Base-by-base conservation (phyloP, 2,329 filamentous ascomycete species). In the Madurella fahalii region DNA sequence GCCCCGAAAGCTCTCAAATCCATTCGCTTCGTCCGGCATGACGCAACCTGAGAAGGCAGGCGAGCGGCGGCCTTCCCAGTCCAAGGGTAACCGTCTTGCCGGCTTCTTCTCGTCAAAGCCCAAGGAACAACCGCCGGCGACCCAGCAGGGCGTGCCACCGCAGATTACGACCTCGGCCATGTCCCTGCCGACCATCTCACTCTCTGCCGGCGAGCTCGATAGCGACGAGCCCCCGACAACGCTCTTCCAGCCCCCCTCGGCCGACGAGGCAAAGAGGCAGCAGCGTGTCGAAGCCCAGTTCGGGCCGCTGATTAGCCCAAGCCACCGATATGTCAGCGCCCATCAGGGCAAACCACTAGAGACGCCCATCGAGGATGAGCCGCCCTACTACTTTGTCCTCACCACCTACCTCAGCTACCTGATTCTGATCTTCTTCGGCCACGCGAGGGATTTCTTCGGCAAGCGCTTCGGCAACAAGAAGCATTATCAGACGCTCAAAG, bases 361-460 rank as follows among this genome's bases (percentile, higher is more conserved):
- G 44, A 83, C 90, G 39, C 92, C 93, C 5, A 77, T 97, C 56
- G 90, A 96, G 69, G 94, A 99, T 68, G 93, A 96, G 71, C 93
- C 94, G 41, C 90, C 93, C 16, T 97, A 96, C 76, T 97, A 92
- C 78, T 96, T 89, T 74, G 84, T 99, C 66, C 82, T 99, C 64
- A 97, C 94, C 37, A 99, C 94, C 66, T 99, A 99, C 78, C 90
- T 99, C 73, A 96, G 91, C 74, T 99, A 99, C 72, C 81, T 99
- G 61, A 86, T 97, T 63, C 82, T 99, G 65, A 97, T 99, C 69
- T 84, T 94, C 61, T 92, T 96, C 61, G 94, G 94, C 53, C 94
- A 99, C 69, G 85, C 96, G 57, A 86, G 93, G 69, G 94, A 99
- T 71, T 97, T 96, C 74, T 97, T 99, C 69, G 93, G 94, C 71